These are phyloP conservation scores for Senecio squalidus DNA, from an alignment of 140 eudicot species.

Conservation along the genomic window DNA sequence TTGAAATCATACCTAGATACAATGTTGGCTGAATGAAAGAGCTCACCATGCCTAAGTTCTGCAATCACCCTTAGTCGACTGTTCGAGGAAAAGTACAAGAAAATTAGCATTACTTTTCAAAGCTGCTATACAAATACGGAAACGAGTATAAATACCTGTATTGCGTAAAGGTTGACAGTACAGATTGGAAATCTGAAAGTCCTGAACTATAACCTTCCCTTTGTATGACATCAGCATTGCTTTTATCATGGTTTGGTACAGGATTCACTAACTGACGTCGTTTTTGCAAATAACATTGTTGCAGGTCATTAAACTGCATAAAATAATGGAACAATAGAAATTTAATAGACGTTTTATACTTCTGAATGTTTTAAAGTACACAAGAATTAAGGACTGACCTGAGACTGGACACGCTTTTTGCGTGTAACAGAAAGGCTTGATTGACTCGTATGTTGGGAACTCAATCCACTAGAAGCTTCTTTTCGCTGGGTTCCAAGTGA, in stretches of 20 bases:
- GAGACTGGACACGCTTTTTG: slow-evolving; percentile 56
- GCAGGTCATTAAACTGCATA: slow-evolving; percentile 54
- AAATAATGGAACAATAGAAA: not conserved
- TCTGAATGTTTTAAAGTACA: not conserved
- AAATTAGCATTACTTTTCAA: not conserved
- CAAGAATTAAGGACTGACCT: slow-evolving; percentile 29
- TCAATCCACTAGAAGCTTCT: slow-evolving; percentile 36
- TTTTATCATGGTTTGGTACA: slow-evolving; percentile 30
- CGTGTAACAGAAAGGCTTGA: slow-evolving; percentile 51
- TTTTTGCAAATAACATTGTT: slow-evolving; percentile 73
- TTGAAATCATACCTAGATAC: slow-evolving; percentile 51
- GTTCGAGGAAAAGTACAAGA: slow-evolving; percentile 7
- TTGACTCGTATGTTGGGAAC: slow-evolving; percentile 42
- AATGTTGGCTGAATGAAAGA: slow-evolving; percentile 62
- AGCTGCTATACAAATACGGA: not conserved
- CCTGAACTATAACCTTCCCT: slow-evolving; percentile 60
- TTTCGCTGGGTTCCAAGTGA: slow-evolving; percentile 35
- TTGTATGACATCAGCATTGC: slow-evolving; percentile 25
- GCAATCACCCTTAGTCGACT: slow-evolving; percentile 76
- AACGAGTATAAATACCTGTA: slow-evolving; percentile 40
- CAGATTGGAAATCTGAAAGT: slow-evolving; percentile 27
- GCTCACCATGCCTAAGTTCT: slow-evolving; percentile 70
- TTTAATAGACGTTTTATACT: not conserved
- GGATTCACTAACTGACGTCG: slow-evolving; percentile 40
- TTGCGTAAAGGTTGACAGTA: slow-evolving; percentile 57